Conservation (phyloP, 2,329 filamentous ascomycete species). For the Coniochaeta sp. region DNA sequence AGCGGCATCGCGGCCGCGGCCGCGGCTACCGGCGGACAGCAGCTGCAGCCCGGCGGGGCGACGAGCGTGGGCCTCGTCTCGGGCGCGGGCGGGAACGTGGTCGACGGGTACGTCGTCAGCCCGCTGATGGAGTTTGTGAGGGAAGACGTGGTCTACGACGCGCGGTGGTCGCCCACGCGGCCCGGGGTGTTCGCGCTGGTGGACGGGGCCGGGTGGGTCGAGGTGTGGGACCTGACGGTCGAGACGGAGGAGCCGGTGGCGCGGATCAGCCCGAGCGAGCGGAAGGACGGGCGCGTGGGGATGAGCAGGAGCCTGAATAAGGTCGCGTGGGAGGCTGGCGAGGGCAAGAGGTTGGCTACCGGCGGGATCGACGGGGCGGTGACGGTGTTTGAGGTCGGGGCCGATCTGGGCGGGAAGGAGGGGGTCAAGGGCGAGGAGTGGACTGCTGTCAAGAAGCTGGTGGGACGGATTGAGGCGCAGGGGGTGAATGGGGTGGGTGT, state of each 20-base stretch:
- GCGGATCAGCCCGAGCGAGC: slow-evolving; percentile 63
- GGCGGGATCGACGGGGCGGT: slow-evolving; percentile 88
- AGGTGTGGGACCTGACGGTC: slow-evolving; percentile 90
- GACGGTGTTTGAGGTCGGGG: slow-evolving; percentile 87
- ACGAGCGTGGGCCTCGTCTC: not conserved
- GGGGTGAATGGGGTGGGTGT: slow-evolving; percentile 38
- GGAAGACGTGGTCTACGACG: slow-evolving; percentile 96
- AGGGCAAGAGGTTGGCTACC: slow-evolving; percentile 80
- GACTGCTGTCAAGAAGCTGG: slow-evolving; percentile 84
- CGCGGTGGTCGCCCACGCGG: slow-evolving; percentile 88
- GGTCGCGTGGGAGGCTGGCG: slow-evolving; percentile 84
- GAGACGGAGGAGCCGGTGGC: slow-evolving; percentile 90
- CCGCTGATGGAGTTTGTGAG: slow-evolving; percentile 86
- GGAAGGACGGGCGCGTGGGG: slow-evolving; percentile 59
- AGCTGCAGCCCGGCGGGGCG: not conserved
- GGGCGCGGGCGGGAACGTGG: not conserved
- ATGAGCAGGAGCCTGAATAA: slow-evolving; percentile 87
- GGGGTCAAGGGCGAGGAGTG: slow-evolving; percentile 81
- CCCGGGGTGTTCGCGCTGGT: slow-evolving; percentile 93
- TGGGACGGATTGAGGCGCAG: slow-evolving; percentile 65
- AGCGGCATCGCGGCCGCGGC: slow-evolving; percentile 44
- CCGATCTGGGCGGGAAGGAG: slow-evolving; percentile 77
- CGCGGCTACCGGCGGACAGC: slow-evolving; percentile 30
- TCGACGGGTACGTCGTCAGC: slow-evolving; percentile 32
- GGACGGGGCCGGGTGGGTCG: slow-evolving; percentile 84